Evolutionary conservation across 139 green algal species (phyloP).

Genomic region (Tetradesmus lagerheimii): DNA sequence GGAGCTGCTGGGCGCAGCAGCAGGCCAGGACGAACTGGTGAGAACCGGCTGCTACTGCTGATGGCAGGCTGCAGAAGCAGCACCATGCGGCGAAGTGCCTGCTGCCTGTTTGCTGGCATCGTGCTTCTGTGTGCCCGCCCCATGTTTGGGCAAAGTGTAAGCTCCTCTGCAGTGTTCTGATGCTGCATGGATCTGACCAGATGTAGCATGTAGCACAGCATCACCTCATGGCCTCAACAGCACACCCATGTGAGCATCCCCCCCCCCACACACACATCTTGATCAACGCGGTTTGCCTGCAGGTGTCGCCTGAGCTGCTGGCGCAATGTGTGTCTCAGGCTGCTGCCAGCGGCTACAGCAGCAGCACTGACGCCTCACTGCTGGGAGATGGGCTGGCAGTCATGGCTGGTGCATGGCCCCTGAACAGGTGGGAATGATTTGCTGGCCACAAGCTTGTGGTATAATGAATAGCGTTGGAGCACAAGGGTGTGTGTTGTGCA

Average conservation of each 20-base stretch:
- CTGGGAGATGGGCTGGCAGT: slow-evolving; percentile 38
- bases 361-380: background rate
- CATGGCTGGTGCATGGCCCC: slow-evolving; percentile 13
- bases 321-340: background rate
- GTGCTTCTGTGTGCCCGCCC: too few relatives aligned
- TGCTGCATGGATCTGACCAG: too few relatives aligned
- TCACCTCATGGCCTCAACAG: too few relatives aligned
- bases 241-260: too few relatives aligned
- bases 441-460: background rate
- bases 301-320: slow-evolving; percentile 40
- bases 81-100: too few relatives aligned
- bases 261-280: too few relatives aligned
- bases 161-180: too few relatives aligned
- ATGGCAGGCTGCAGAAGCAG: background rate
- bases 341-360: slow-evolving; percentile 30
- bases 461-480: background rate
- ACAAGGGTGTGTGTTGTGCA: background rate
- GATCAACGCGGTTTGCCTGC: background rate
- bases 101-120: too few relatives aligned
- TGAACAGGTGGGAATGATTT: background rate
- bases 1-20: background rate
- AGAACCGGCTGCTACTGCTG: too few relatives aligned
- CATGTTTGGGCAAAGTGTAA: too few relatives aligned
- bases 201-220: too few relatives aligned
- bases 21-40: slow-evolving; percentile 1